phyloP scores from a whole-genome alignment of 176 grass and related monocot species.

The Cenchrus purpureus region DNA sequence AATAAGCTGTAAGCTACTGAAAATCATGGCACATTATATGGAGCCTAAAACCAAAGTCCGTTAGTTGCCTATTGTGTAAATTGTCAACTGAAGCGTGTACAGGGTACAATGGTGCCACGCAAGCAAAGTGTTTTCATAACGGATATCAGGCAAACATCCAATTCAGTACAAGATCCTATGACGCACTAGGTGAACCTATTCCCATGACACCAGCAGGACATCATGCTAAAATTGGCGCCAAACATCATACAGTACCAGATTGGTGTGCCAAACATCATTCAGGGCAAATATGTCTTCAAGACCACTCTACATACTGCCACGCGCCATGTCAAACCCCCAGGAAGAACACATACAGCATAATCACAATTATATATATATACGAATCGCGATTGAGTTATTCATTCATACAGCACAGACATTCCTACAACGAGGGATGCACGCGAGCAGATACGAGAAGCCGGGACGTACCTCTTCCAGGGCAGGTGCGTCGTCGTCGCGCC shows the following conservation, averaged over 20 bases:
- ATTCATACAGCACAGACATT: background rate
- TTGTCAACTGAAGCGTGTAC: background rate
- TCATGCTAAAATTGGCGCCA: background rate
- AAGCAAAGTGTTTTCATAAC: background rate
- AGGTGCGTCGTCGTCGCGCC: background rate
- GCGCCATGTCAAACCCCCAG: background rate
- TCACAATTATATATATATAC: background rate
- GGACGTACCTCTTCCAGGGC: constrained; percentile 58
- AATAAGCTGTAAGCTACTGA: background rate
- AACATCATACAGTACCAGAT: background rate
- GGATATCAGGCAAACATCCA: constrained; percentile 11
- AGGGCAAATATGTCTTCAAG: background rate
- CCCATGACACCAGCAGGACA: background rate
- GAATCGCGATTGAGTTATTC: background rate
- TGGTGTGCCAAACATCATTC: background rate
- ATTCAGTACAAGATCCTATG: background rate
- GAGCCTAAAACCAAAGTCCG: background rate
- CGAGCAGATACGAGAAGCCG: background rate
- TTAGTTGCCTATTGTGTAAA: background rate
- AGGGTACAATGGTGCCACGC: background rate
- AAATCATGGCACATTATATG: background rate
- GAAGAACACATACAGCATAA: constrained; percentile 1
- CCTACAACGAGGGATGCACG: background rate
- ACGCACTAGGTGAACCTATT: background rate
- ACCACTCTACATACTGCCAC: background rate